Evolutionary conservation across 768 basidiomycete species (phyloP).

Genomic region (Hericium coralloides): DNA sequence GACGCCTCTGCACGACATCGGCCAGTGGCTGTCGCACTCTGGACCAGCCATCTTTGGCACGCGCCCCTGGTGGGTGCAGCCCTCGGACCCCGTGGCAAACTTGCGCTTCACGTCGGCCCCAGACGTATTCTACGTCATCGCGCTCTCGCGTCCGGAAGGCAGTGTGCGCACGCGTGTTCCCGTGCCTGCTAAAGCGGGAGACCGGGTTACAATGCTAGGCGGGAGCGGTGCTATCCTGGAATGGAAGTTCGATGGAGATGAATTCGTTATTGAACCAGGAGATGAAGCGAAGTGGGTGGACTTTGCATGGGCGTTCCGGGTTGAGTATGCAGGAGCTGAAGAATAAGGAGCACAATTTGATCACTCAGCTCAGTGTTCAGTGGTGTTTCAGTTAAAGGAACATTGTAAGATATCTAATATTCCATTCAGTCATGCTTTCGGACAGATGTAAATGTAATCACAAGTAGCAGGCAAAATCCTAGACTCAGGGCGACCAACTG

Average conservation of each 20-base stretch:
- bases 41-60: constrained; percentile 13
- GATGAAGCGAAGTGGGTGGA: background rate
- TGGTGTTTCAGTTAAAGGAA: too few relatives aligned
- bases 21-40: constrained; percentile 9
- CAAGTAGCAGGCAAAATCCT: too few relatives aligned
- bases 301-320: background rate
- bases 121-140: constrained; percentile 22
- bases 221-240: constrained; percentile 3
- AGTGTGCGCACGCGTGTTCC: background rate
- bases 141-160: constrained; percentile 9
- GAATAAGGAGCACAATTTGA: too few relatives aligned
- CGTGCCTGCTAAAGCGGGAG: constrained; percentile 8
- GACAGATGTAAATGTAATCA: too few relatives aligned
- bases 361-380: too few relatives aligned
- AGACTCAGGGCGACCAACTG: too few relatives aligned
- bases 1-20: constrained; percentile 8
- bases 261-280: background rate
- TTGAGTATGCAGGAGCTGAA: background rate
- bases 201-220: constrained; percentile 12
- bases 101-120: constrained; percentile 23
- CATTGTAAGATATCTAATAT: too few relatives aligned
- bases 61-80: constrained; percentile 8
- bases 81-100: constrained; percentile 1
- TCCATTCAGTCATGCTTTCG: too few relatives aligned
- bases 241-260: background rate